A percentile compares a stretch with the other conserved stretches of the same genome.
phyloP scores from a whole-genome alignment of 768 basidiomycete genomes.

The Collybia nuda region DNA sequence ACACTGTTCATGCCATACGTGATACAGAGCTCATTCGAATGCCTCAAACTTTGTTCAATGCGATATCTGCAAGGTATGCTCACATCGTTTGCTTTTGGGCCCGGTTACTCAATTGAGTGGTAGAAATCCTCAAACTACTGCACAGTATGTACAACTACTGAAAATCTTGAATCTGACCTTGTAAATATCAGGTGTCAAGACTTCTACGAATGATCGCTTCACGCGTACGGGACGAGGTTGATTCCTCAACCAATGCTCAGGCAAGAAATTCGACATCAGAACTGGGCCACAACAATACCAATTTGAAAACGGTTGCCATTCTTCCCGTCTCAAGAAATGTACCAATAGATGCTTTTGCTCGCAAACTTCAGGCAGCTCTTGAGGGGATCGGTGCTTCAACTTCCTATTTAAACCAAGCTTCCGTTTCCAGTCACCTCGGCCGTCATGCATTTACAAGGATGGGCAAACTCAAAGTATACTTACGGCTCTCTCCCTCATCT shows the following conservation, averaged over 20 bases:
- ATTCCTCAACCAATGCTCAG: slow-evolving; percentile 53
- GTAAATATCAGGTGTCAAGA: slow-evolving; percentile 30
- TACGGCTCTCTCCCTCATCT: neutral
- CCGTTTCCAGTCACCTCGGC: slow-evolving; percentile 88
- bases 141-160: slow-evolving; percentile 52
- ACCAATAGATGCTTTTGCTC: slow-evolving; percentile 87
- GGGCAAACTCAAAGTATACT: slow-evolving; percentile 89
- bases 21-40: slow-evolving; percentile 97
- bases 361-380: slow-evolving; percentile 82
- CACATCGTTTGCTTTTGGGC: neutral
- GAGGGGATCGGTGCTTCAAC: slow-evolving; percentile 95
- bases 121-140: slow-evolving; percentile 84
- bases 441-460: slow-evolving; percentile 94
- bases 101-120: neutral
- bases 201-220: slow-evolving; percentile 89
- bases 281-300: slow-evolving; percentile 74
- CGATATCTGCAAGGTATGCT: slow-evolving; percentile 80
- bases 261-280: slow-evolving; percentile 54
- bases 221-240: slow-evolving; percentile 83
- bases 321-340: slow-evolving; percentile 85
- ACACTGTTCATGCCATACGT: slow-evolving; percentile 95
- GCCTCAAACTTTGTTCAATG: slow-evolving; percentile 97
- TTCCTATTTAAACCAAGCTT: slow-evolving; percentile 90
- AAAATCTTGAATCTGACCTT: too few species aligned
- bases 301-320: slow-evolving; percentile 93